Evolutionary conservation across 202 grass and related monocot species (phyloP).

Genomic region (Dendrocalamus latiflorus): DNA sequence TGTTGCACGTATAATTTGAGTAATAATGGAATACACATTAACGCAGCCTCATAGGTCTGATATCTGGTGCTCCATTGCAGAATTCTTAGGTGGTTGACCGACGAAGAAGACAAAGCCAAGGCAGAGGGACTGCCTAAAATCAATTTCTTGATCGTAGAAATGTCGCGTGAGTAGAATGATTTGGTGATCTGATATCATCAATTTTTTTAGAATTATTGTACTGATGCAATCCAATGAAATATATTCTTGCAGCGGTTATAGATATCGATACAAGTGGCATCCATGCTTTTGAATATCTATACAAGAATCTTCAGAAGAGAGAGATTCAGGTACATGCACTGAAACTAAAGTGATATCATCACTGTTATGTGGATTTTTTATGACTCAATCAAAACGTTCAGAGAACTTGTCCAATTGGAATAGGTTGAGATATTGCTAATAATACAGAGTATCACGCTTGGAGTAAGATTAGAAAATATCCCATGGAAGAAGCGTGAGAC

Average conservation of each 20-base stretch:
- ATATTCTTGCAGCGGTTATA: constrained; percentile 56
- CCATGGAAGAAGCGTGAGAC: not conserved
- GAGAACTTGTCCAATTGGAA: not conserved
- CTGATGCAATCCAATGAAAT: constrained; percentile 14
- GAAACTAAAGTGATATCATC: not conserved
- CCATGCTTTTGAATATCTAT: constrained; percentile 57
- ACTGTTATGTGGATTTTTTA: not conserved
- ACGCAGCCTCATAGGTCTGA: not conserved
- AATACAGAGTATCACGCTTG: not conserved
- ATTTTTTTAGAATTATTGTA: not conserved
- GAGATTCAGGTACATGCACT: constrained; percentile 50
- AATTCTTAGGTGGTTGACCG: constrained; percentile 77
- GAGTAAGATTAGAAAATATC: not conserved
- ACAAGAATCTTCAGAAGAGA: constrained; percentile 63
- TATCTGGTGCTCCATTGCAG: constrained; percentile 34
- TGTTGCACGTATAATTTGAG: not conserved
- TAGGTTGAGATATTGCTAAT: not conserved
- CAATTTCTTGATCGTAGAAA: constrained; percentile 86
- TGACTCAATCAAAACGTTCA: not conserved
- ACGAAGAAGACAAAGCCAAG: constrained; percentile 65
- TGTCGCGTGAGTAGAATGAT: constrained; percentile 65
- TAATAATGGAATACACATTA: not conserved
- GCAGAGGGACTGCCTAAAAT: constrained; percentile 45
- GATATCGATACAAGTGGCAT: constrained; percentile 87
- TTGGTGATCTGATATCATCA: not conserved